Evolutionary conservation across 2,329 filamentous ascomycete species (phyloP).

Genomic region (Trichoderma cornu-damae): DNA sequence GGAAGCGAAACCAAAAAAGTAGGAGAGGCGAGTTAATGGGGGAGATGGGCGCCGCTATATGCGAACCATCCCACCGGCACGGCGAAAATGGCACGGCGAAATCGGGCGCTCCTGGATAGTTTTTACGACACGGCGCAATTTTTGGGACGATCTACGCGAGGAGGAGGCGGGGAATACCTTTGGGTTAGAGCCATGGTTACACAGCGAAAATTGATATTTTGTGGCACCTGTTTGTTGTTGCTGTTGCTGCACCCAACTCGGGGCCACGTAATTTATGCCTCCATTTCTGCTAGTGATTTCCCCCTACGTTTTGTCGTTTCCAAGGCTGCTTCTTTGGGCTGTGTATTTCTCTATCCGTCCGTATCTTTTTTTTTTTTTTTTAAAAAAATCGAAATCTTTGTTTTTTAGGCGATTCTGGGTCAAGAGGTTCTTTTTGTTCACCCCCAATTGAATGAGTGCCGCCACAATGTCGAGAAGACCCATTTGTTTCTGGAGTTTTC

Average conservation of each 20-base stretch:
- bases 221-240: background rate
- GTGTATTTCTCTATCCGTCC: too few species aligned
- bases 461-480: too few species aligned
- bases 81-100: constrained; percentile 11
- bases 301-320: too few species aligned
- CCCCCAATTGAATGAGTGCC: too few species aligned
- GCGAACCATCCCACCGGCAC: background rate
- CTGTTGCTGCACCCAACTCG: background rate
- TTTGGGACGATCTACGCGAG: background rate
- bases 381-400: too few species aligned
- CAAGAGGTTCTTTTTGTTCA: too few species aligned
- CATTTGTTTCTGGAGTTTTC: too few species aligned
- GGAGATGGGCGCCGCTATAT: background rate
- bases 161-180: background rate
- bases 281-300: too few species aligned
- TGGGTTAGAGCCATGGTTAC: background rate
- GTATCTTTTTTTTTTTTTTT: too few species aligned
- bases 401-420: too few species aligned
- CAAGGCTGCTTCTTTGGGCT: too few species aligned
- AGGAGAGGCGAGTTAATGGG: background rate
- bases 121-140: constrained; percentile 9
- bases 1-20: background rate
- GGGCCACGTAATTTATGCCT: background rate
- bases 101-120: constrained; percentile 6
- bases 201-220: constrained; percentile 10